Evolutionary conservation across 179 eudicot genomes (phyloP).

Genomic region (Beta macrorhiza): DNA sequence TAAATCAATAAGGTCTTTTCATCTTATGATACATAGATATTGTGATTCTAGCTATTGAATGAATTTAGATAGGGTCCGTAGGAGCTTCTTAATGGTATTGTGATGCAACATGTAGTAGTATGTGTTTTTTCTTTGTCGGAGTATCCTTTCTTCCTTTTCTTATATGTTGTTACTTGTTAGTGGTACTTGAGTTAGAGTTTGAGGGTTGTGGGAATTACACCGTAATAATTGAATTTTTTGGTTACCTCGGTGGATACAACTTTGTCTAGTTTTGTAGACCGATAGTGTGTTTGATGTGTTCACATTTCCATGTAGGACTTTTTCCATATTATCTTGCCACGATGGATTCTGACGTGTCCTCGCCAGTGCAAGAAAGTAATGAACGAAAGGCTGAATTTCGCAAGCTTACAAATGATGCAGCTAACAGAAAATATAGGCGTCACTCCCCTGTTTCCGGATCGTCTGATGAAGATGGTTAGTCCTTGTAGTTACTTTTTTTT

Average conservation of each 20-base stretch:
- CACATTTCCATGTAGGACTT: conserved; percentile 4
- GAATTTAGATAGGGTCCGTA: neutral
- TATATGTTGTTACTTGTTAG: neutral
- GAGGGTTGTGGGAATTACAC: neutral
- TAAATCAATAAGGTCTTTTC: neutral
- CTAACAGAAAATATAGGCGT: conserved; percentile 71
- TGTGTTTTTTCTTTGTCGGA: neutral
- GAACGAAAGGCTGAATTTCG: conserved; percentile 66
- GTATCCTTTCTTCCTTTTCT: neutral
- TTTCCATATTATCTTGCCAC: neutral
- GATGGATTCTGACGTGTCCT: conserved; percentile 50
- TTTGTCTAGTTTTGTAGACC: conserved; percentile 1
- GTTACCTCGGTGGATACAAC: neutral
- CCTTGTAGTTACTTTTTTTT: neutral
- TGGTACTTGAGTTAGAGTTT: neutral
- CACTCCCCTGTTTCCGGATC: conserved; percentile 64
- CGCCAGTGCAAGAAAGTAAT: conserved; percentile 44
- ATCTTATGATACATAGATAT: neutral
- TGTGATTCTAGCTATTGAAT: neutral
- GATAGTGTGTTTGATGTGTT: neutral
- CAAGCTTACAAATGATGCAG: conserved; percentile 70
- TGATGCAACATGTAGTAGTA: too few species aligned
- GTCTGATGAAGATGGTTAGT: conserved; percentile 72
- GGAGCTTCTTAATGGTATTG: neutral
- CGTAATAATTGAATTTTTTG: neutral